Conservation (phyloP, 2,329 filamentous ascomycete genomes). For the Metarhizium brunneum region DNA sequence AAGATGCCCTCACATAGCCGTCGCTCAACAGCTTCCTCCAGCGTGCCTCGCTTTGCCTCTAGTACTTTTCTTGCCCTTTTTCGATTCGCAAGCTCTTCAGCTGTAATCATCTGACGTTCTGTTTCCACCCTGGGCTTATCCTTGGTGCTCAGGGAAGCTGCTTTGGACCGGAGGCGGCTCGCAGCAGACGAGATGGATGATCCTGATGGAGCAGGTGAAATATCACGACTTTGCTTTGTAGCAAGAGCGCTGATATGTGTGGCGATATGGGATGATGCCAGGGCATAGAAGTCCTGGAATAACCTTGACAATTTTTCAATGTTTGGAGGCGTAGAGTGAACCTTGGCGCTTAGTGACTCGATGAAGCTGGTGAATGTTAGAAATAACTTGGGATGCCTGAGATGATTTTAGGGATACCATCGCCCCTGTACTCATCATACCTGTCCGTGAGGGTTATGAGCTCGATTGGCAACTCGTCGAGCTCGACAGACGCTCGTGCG, state of each 20-base stretch:
- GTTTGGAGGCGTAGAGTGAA: slow-evolving; percentile 73
- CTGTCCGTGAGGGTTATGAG: slow-evolving; percentile 82
- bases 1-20: slow-evolving; percentile 81
- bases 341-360: slow-evolving; percentile 78
- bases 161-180: slow-evolving; percentile 46
- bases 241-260: slow-evolving; percentile 80
- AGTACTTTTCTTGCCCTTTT: slow-evolving; percentile 70
- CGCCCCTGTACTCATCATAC: slow-evolving; percentile 33
- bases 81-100: slow-evolving; percentile 70
- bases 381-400: neutral
- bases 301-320: slow-evolving; percentile 75
- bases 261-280: slow-evolving; percentile 70
- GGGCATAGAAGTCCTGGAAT: slow-evolving; percentile 89
- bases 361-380: slow-evolving; percentile 57
- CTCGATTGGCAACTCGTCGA: slow-evolving; percentile 90
- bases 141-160: slow-evolving; percentile 43
- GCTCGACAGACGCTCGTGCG: slow-evolving; percentile 53
- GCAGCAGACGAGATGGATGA: slow-evolving; percentile 48
- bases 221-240: slow-evolving; percentile 62
- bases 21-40: slow-evolving; percentile 89
- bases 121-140: slow-evolving; percentile 38
- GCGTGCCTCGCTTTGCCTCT: slow-evolving; percentile 63
- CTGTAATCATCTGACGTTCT: slow-evolving; percentile 81
- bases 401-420: neutral
- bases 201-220: slow-evolving; percentile 43